Percentiles rank a stretch among this genome's conserved stretches.
phyloP scores from a whole-genome alignment of 169 alveolate genomes.

The Plasmodium cynomolgi region DNA sequence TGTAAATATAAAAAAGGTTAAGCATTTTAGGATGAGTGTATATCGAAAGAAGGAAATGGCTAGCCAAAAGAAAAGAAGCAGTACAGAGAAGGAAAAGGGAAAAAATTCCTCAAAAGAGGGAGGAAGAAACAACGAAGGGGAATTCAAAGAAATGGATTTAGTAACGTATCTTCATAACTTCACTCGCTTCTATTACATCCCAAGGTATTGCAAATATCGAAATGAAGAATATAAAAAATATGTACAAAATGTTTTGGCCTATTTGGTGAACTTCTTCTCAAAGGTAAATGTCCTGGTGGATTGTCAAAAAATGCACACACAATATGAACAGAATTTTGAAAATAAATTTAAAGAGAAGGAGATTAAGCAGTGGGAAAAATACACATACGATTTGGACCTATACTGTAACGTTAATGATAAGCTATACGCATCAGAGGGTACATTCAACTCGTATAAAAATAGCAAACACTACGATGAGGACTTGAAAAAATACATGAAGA shows the following conservation, averaged over 20 bases:
- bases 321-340: slow-evolving; percentile 83
- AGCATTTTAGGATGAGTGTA: slow-evolving; percentile 74
- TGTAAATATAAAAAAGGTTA: slow-evolving; percentile 83
- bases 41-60: slow-evolving; percentile 59
- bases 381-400: slow-evolving; percentile 80
- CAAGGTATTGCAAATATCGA: slow-evolving; percentile 88
- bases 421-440: slow-evolving; percentile 88
- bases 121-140: slow-evolving; percentile 19
- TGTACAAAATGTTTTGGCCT: slow-evolving; percentile 75
- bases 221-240: slow-evolving; percentile 81
- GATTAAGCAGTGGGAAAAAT: slow-evolving; percentile 84
- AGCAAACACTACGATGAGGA: slow-evolving; percentile 89
- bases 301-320: slow-evolving; percentile 69
- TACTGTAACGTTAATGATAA: slow-evolving; percentile 85
- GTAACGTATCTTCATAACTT: slow-evolving; percentile 82
- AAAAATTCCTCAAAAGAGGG: slow-evolving; percentile 12
- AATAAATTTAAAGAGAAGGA: slow-evolving; percentile 77
- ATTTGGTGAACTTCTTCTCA: slow-evolving; percentile 80
- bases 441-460: slow-evolving; percentile 85
- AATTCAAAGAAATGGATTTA: slow-evolving; percentile 85
- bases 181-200: slow-evolving; percentile 83
- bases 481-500: slow-evolving; percentile 91
- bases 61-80: slow-evolving; percentile 32
- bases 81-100: background rate
- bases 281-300: slow-evolving; percentile 84